Evolutionary conservation across 306 rosid genomes (phyloP).

Genomic region (Ormosia emarginata): DNA sequence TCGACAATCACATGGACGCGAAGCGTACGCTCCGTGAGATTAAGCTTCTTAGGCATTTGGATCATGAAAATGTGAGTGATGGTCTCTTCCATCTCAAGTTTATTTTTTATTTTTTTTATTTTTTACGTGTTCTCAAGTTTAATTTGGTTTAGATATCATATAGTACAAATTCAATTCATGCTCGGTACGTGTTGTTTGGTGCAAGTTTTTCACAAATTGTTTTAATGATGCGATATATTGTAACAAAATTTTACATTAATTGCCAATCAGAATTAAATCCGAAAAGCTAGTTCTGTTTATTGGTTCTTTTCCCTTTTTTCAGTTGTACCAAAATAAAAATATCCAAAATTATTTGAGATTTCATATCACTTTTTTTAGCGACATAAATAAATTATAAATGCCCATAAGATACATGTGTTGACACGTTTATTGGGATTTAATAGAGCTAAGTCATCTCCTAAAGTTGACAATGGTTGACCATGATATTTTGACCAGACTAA

Average conservation of each 20-base stretch:
- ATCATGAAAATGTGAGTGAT: slow-evolving; percentile 85
- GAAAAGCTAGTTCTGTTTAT: neutral
- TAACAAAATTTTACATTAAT: neutral
- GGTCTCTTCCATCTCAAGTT: neutral
- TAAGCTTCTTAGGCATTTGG: slow-evolving; percentile 93
- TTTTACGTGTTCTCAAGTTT: neutral
- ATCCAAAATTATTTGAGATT: neutral
- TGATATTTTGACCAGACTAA: neutral
- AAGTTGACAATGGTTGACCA: slow-evolving; percentile 28
- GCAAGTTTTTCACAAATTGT: neutral
- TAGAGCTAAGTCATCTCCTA: neutral
- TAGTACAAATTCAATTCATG: neutral
- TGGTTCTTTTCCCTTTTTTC: neutral
- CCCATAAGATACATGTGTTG: neutral
- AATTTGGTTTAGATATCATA: neutral
- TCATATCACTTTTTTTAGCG: neutral
- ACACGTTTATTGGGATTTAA: slow-evolving; percentile 8
- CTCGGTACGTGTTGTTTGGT: neutral
- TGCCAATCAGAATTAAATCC: neutral
- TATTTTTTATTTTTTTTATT: neutral
- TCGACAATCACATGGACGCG: slow-evolving; percentile 93
- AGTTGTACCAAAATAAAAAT: neutral
- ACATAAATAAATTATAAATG: neutral
- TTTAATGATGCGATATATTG: neutral
- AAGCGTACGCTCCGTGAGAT: slow-evolving; percentile 99